Base-by-base conservation (phyloP, 1,284 basidiomycete genomes). In the Puccinia novopanici region DNA sequence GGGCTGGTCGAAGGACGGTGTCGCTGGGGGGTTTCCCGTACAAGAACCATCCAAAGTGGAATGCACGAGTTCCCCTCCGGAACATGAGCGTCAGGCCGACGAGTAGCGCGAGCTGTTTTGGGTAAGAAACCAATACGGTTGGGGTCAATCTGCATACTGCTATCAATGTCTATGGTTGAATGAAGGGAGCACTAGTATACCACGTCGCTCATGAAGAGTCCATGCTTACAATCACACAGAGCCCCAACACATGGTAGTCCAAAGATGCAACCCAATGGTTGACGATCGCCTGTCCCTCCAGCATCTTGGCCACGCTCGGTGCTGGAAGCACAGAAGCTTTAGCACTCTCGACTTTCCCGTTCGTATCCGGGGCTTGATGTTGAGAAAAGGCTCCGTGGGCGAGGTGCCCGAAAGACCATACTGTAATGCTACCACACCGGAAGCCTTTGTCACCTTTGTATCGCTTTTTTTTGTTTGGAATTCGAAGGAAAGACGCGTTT, bases 21-120 rank as follows among this genome's bases (percentile, higher is more conserved):
- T 57, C 68, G 50, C 48, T 45, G 3, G 50, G 67, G 6, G 48
- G 42, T 50, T 78, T 78, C 10, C 67, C 65, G 13, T 70, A 72
- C 30, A 80, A 37, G 73, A 72, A 80, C 77, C 77, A 80, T 72
- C 77, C 77, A 22, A 15, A 50, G n/a, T 52, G 68, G 68, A 80
- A 80, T 45, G 67, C 54, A 30, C 34, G 40, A 50, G 34, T 3
- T 61, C 77, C 77, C 57, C 77, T 70, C 40, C 68, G 54, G 37
- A 52, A 37, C 45, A 80, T 73, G 40, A 61, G n/a, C 9, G 72
- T 61, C 12, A 80, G 24, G 27, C 74, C 74, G 42, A 65, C 34
- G 22, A 65, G 17, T 37, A 59, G 37, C 27, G n/a, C 37, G 45
- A 73, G 52, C 71, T 73, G 54, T 45, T 34, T 34, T 34, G 34